Percentiles rank a stretch among this genome's conserved stretches.
Conservation (phyloP, 2,329 filamentous ascomycete genomes). For the Plectosphaerella plurivora region DNA sequence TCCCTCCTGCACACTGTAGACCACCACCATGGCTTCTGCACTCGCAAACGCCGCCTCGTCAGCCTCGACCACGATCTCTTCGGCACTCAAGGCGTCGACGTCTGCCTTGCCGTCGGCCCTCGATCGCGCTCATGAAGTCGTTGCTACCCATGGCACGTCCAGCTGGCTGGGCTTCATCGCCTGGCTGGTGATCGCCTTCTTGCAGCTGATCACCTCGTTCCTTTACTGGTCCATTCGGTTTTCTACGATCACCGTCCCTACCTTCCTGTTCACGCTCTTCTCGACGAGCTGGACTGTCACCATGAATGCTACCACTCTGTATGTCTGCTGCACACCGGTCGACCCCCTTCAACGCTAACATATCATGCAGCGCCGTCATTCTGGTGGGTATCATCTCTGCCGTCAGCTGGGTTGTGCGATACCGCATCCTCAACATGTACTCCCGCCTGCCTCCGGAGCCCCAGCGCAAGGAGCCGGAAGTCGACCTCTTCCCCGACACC, state of each 20-base stretch:
- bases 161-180: slow-evolving; percentile 57
- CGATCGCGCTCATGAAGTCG: slow-evolving; percentile 28
- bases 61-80: slow-evolving; percentile 26
- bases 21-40: slow-evolving; percentile 35
- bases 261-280: slow-evolving; percentile 82
- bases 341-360: slow-evolving; percentile 9
- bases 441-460: slow-evolving; percentile 88
- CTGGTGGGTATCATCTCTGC: slow-evolving; percentile 73
- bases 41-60: slow-evolving; percentile 29
- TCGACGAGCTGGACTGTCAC: slow-evolving; percentile 94
- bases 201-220: slow-evolving; percentile 53
- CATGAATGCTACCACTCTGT: slow-evolving; percentile 97
- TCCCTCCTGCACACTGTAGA: not conserved
- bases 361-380: slow-evolving; percentile 62
- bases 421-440: slow-evolving; percentile 97
- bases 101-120: slow-evolving; percentile 32
- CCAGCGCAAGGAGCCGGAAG: slow-evolving; percentile 89
- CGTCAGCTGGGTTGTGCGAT: slow-evolving; percentile 88
- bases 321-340: slow-evolving; percentile 25
- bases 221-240: slow-evolving; percentile 81
- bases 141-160: slow-evolving; percentile 28
- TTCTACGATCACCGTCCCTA: slow-evolving; percentile 82
- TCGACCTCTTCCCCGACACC: slow-evolving; percentile 91
- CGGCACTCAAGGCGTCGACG: slow-evolving; percentile 23
- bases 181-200: slow-evolving; percentile 46